A percentile compares a stretch with the other conserved stretches of the same genome.
phyloP scores from a whole-genome alignment of 495 filamentous ascomycete species.

The Xylaria scruposa region DNA sequence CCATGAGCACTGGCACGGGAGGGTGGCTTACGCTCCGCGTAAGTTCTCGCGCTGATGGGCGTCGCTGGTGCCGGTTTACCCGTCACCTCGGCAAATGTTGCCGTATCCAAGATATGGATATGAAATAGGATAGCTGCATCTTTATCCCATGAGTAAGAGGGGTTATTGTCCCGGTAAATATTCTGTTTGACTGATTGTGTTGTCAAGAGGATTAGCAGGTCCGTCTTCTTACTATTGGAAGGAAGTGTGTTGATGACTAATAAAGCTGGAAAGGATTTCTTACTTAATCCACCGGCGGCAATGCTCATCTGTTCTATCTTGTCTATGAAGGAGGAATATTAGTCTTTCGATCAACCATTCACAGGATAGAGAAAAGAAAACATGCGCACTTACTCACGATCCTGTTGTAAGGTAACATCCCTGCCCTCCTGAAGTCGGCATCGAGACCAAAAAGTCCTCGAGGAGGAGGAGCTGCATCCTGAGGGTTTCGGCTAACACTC shows the following conservation, averaged over 20 bases:
- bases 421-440: neutral
- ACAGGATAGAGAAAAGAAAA: neutral
- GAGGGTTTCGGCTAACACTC: neutral
- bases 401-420: neutral
- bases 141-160: neutral
- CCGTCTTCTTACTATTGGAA: neutral
- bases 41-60: neutral
- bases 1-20: neutral
- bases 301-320: neutral
- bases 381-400: neutral
- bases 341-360: neutral
- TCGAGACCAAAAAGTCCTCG: neutral
- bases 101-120: neutral
- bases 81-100: neutral
- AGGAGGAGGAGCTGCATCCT: neutral
- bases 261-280: neutral
- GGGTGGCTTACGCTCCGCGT: neutral
- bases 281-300: neutral
- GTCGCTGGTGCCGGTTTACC: neutral
- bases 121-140: slow-evolving; percentile 3
- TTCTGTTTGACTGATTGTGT: neutral
- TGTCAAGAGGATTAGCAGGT: neutral
- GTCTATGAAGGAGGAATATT: neutral
- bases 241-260: neutral
- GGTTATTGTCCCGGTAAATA: neutral